A percentile compares a stretch with the other conserved stretches of the same genome.
Evolutionary conservation across 352 stramenopile genomes (phyloP).

Genomic region (Phytophthora megakarya): DNA sequence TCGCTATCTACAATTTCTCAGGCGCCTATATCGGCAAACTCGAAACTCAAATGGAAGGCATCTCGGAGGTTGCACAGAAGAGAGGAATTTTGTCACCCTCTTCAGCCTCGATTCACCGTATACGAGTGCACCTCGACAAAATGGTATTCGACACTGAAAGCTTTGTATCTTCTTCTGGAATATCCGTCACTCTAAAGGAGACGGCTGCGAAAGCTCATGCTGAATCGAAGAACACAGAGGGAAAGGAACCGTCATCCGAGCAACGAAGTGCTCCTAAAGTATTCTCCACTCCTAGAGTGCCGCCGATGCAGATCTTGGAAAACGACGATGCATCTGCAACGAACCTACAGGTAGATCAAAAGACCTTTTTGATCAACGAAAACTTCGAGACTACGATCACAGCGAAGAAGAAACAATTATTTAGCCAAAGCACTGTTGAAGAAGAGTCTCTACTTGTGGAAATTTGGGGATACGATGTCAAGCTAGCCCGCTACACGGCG

Average conservation of each 20-base stretch:
- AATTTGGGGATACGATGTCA: constrained; percentile 61
- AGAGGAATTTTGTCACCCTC: constrained; percentile 20
- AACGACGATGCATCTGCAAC: neutral
- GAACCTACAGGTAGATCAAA: neutral
- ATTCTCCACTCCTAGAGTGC: constrained; percentile 35
- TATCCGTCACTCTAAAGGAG: constrained; percentile 42
- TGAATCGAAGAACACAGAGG: constrained; percentile 8
- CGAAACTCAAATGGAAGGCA: constrained; percentile 24
- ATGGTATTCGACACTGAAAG: constrained; percentile 33
- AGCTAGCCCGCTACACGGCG: constrained; percentile 2
- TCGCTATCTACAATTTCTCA: constrained; percentile 44
- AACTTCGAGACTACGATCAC: constrained; percentile 29
- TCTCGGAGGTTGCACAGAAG: constrained; percentile 22
- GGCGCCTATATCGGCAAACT: constrained; percentile 36
- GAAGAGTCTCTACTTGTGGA: constrained; percentile 57
- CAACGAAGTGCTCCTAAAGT: constrained; percentile 15
- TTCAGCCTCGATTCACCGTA: constrained; percentile 8
- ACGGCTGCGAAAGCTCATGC: constrained; percentile 19
- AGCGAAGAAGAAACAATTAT: constrained; percentile 25
- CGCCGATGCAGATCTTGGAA: constrained; percentile 6
- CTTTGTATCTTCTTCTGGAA: constrained; percentile 19
- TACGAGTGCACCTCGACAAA: constrained; percentile 34
- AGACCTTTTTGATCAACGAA: constrained; percentile 33
- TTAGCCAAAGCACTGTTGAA: constrained; percentile 10
- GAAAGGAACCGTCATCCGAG: constrained; percentile 9